phyloP scores from a whole-genome alignment of 805 yeast genomes.

The Sporopachydermia lactativora region DNA sequence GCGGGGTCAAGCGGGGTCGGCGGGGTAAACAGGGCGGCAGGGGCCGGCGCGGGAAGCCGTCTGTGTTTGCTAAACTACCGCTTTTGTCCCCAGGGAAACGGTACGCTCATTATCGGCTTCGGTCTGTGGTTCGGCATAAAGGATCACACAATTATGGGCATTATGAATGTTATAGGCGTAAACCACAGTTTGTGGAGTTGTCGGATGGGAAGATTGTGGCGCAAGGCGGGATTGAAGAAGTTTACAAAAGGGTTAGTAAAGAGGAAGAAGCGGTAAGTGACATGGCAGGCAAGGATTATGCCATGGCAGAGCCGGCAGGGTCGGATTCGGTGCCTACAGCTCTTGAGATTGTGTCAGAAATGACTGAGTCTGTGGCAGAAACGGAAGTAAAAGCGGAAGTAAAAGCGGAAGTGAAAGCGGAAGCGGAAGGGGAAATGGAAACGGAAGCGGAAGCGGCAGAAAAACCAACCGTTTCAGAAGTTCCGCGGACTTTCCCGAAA shows the following conservation, averaged over 20 bases:
- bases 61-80: background rate
- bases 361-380: background rate
- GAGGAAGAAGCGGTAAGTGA: conserved; percentile 2
- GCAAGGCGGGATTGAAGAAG: conserved; percentile 2
- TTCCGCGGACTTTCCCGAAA: background rate
- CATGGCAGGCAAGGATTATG: background rate
- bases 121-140: conserved; percentile 67
- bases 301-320: background rate
- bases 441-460: background rate
- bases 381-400: background rate
- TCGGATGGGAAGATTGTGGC: conserved; percentile 8
- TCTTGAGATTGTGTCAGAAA: background rate
- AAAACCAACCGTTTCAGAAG: background rate
- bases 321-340: background rate
- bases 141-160: conserved; percentile 88
- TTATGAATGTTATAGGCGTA: conserved; percentile 75
- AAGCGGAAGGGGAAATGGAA: background rate
- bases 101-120: conserved; percentile 38
- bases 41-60: conserved; percentile 2
- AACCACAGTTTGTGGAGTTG: conserved; percentile 35
- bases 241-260: conserved; percentile 2
- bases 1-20: conserved; percentile 8
- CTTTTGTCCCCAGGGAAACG: conserved; percentile 15
- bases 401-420: background rate
- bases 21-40: conserved; percentile 4